Evolutionary conservation across 2,329 filamentous ascomycete genomes (phyloP), one percentile per base, ranked within the genome.

Genomic region (Ophiocordyceps unilateralis): DNA sequence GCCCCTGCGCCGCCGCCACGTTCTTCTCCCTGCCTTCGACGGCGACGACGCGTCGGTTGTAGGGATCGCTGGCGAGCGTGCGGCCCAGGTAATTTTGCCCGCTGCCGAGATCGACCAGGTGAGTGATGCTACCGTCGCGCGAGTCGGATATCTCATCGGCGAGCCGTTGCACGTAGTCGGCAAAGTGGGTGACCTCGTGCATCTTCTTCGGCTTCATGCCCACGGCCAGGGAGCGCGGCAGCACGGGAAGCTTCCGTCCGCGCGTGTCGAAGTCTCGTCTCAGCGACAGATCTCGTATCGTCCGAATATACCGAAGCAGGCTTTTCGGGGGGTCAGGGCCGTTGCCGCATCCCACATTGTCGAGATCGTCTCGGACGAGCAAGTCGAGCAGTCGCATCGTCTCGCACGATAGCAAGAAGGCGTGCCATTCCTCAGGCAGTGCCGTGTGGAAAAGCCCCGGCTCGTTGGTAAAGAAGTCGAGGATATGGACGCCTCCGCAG

Each of bases 181-280:
- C 83, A 55, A 96, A 95, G 55, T 91, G 78, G 46, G 78, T 74
- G 26, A 96, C 91, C 64, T 98, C 91, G 55, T 98, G 91, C 1
- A 85, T 72, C 62, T 98, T 98, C 60, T 98, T 98, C 17, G 82
- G 76, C 48, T 86, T 93, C 91, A 98, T 98, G 4, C 91, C 91
- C 14, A 93, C 74, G 0, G 83, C 75, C 15, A 94, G 74, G 50
- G 81, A 73, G 41, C 76, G 72, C 2, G 85, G 77, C 20, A 93
- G 58, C 50, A 70, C 68, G 5, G 74, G 67, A 44, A 73, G 62
- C 44, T 68, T 67, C 39, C 61, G 56, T 44, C 61, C 56, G 14
- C 53, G 54, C 0, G 66, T 58, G 1, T 59, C 53, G 44, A 83
- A 83, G 2, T 76, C 67, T 28, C 88, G 69, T 8, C 63, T 62